Percentiles rank a stretch among this genome's conserved stretches.
Conservation (phyloP, 495 filamentous ascomycete genomes). For the Aspergillus leporis region DNA sequence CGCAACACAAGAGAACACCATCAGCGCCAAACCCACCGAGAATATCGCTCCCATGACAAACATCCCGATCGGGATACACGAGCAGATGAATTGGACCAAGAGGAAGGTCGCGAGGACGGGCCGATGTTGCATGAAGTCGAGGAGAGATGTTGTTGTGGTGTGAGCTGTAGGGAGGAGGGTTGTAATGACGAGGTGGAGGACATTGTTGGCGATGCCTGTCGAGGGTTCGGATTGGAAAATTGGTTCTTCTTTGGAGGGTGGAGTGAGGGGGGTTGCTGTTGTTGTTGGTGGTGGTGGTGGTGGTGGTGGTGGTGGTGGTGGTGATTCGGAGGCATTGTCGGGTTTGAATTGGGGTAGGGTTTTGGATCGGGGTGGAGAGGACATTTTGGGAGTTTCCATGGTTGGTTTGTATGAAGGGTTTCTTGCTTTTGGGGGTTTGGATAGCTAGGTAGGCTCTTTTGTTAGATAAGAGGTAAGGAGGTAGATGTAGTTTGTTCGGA, state of each 20-base stretch:
- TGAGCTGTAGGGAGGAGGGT: neutral
- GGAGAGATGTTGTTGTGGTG: neutral
- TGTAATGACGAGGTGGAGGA: neutral
- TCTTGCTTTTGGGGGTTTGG: neutral
- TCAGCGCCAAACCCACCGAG: conserved; percentile 43
- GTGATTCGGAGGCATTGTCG: neutral
- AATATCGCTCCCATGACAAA: conserved; percentile 59
- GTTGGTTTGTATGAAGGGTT: neutral
- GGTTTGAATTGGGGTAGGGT: conserved; percentile 7
- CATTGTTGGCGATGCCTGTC: neutral
- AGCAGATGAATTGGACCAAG: conserved; percentile 53
- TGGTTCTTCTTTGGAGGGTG: neutral
- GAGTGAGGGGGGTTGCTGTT: conserved; percentile 1
- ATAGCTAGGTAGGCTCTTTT: neutral
- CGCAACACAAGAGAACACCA: conserved; percentile 63
- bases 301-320: no score
- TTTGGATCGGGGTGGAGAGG: neutral
- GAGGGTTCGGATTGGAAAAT: neutral
- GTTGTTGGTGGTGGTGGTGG: no score
- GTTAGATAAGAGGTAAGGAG: neutral
- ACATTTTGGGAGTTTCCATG: neutral
- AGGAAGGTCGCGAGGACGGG: conserved; percentile 47
- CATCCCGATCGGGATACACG: conserved; percentile 58
- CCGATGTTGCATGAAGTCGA: neutral
- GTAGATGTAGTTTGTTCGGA: neutral